A percentile compares a stretch with the other conserved stretches of the same genome.
These are phyloP conservation scores for Podospora tetraspora DNA, from an alignment of 495 filamentous ascomycete species.

Conservation along the genomic window DNA sequence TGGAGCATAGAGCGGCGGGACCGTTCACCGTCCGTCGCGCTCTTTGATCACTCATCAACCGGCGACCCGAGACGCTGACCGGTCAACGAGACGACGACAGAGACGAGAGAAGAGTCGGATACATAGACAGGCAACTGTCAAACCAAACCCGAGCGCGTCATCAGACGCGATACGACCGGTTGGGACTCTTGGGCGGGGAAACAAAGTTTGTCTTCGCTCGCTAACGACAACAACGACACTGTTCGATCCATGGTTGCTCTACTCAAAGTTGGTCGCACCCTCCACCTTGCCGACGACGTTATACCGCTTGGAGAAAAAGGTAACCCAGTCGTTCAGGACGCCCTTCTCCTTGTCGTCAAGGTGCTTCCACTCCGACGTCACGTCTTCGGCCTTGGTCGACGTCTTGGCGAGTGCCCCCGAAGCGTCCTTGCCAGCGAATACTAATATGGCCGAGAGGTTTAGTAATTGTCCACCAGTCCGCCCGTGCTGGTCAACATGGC, in stretches of 20 bases:
- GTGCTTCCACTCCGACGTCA: constrained; percentile 76
- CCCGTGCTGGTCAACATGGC: not conserved
- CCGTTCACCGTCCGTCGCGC: not conserved
- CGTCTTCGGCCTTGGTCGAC: constrained; percentile 81
- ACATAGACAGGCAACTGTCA: not conserved
- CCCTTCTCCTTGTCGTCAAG: constrained; percentile 82
- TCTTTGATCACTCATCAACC: not conserved
- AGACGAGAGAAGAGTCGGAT: not conserved
- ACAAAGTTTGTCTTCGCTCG: not conserved
- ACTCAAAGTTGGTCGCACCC: constrained; percentile 47
- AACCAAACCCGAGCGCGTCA: not conserved
- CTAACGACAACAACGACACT: not conserved
- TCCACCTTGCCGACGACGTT: constrained; percentile 82
- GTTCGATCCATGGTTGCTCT: not conserved
- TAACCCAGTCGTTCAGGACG: constrained; percentile 83
- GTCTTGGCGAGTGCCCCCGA: constrained; percentile 83
- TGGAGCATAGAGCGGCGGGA: not conserved
- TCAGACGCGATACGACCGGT: not conserved
- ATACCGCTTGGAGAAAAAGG: constrained; percentile 93
- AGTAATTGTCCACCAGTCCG: not conserved
- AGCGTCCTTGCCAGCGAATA: constrained; percentile 92
- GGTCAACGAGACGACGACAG: not conserved
- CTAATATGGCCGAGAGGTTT: constrained; percentile 38
- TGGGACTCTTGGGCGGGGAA: not conserved
- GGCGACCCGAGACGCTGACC: not conserved